These are phyloP conservation scores for Rugonectria rugulosa DNA, from an alignment of 2,329 filamentous ascomycete genomes.

Conservation along the genomic window DNA sequence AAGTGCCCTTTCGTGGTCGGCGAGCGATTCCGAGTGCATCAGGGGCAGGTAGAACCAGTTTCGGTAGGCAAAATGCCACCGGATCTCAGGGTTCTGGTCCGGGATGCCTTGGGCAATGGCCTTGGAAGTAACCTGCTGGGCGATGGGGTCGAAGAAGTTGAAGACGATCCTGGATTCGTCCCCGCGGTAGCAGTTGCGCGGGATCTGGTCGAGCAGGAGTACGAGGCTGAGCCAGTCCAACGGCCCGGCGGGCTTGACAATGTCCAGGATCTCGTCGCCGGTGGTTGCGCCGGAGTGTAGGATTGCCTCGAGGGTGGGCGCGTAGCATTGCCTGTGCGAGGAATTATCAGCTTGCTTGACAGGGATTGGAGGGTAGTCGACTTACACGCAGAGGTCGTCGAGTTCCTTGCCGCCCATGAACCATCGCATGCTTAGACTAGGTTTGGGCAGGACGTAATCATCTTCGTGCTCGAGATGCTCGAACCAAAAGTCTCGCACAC, in stretches of 20 bases:
- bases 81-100: slow-evolving; percentile 35
- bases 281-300: slow-evolving; percentile 36
- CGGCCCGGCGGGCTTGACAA: slow-evolving; percentile 37
- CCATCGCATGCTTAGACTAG: slow-evolving; percentile 42
- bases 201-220: slow-evolving; percentile 68
- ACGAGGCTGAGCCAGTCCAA: slow-evolving; percentile 57
- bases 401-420: slow-evolving; percentile 45
- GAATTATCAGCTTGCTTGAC: not conserved
- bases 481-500: slow-evolving; percentile 49
- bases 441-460: slow-evolving; percentile 36
- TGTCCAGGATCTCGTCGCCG: slow-evolving; percentile 40
- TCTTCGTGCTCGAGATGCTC: slow-evolving; percentile 42
- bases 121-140: slow-evolving; percentile 50
- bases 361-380: no score
- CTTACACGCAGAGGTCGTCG: slow-evolving; percentile 47
- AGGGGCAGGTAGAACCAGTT: slow-evolving; percentile 68
- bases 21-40: slow-evolving; percentile 63
- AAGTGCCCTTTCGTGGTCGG: slow-evolving; percentile 51
- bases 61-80: slow-evolving; percentile 50
- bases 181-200: slow-evolving; percentile 67
- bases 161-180: slow-evolving; percentile 55
- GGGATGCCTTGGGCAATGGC: slow-evolving; percentile 46
- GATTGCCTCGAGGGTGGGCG: slow-evolving; percentile 45
- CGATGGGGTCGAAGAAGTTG: slow-evolving; percentile 63
- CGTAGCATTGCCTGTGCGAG: slow-evolving; percentile 40